phyloP scores from a whole-genome alignment of 2,329 filamentous ascomycete genomes.

The Hymenoscyphus infarciens region DNA sequence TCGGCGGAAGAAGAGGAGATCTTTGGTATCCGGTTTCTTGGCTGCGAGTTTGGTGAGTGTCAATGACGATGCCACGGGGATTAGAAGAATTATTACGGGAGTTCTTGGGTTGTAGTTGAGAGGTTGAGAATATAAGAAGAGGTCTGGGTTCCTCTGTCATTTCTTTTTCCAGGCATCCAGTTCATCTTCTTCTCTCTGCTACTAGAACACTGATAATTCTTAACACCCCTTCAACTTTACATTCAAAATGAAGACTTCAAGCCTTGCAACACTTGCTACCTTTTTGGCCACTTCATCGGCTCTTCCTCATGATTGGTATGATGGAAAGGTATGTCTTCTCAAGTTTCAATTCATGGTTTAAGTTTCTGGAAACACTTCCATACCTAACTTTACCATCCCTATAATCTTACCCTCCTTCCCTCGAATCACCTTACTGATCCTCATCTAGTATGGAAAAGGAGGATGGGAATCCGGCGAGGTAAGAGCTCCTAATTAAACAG shows the following conservation, averaged over 20 bases:
- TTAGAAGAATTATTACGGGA: background rate
- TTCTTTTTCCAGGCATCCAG: background rate
- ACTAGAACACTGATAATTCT: background rate
- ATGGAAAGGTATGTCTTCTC: background rate
- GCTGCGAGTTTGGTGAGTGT: no score
- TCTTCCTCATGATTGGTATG: background rate
- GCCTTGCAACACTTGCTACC: background rate
- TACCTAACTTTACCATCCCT: no score
- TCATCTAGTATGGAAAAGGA: background rate
- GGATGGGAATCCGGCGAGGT: background rate
- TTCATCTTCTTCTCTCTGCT: background rate
- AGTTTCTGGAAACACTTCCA: background rate
- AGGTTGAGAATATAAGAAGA: background rate
- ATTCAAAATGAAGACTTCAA: slow-evolving; percentile 3
- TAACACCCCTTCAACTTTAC: background rate
- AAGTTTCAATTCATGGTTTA: background rate
- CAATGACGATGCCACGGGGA: no score
- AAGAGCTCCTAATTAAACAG: background rate
- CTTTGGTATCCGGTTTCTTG: no score
- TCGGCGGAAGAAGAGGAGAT: no score
- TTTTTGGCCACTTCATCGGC: background rate
- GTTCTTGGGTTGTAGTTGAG: no score
- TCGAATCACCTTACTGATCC: background rate
- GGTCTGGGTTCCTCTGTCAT: background rate
- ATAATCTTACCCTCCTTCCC: background rate